A percentile compares a stretch with the other conserved stretches of the same genome.
These are phyloP conservation scores for Aspergillus biplanus DNA, from an alignment of 495 filamentous ascomycete genomes.

Conservation along the genomic window DNA sequence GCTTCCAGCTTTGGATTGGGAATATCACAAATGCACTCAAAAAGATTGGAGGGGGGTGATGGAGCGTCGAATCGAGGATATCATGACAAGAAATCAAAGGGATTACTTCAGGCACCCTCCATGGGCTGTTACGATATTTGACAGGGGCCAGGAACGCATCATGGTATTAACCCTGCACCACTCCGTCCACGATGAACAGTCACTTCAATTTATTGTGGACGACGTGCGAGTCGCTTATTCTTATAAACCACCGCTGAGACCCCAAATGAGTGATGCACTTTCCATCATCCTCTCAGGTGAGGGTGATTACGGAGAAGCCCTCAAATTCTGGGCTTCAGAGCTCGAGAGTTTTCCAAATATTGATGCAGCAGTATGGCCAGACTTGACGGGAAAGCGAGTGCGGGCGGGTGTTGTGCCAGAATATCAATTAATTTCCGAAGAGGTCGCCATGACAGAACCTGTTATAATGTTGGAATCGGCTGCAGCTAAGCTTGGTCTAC, in stretches of 20 bases:
- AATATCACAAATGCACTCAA: conserved; percentile 18
- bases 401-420: conserved; percentile 22
- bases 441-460: conserved; percentile 21
- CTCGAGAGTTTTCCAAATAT: conserved; percentile 24
- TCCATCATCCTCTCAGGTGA: conserved; percentile 26
- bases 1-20: conserved; percentile 33
- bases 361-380: conserved; percentile 36
- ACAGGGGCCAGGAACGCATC: conserved; percentile 18
- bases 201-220: conserved; percentile 33
- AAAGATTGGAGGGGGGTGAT: conserved; percentile 17
- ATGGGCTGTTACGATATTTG: conserved; percentile 39
- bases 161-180: conserved; percentile 43
- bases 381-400: conserved; percentile 30
- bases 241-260: conserved; percentile 26
- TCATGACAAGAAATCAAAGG: conserved; percentile 31
- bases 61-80: conserved; percentile 20
- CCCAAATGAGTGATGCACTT: conserved; percentile 33
- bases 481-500: conserved; percentile 32
- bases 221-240: conserved; percentile 32
- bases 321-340: conserved; percentile 32
- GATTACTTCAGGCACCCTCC: conserved; percentile 32
- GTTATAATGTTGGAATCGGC: conserved; percentile 23
- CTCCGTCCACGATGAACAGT: conserved; percentile 39
- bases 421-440: conserved; percentile 22
- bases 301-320: conserved; percentile 19